Evolutionary conservation across 768 basidiomycete species (phyloP).

Genomic region (Phaffia tasmanica): DNA sequence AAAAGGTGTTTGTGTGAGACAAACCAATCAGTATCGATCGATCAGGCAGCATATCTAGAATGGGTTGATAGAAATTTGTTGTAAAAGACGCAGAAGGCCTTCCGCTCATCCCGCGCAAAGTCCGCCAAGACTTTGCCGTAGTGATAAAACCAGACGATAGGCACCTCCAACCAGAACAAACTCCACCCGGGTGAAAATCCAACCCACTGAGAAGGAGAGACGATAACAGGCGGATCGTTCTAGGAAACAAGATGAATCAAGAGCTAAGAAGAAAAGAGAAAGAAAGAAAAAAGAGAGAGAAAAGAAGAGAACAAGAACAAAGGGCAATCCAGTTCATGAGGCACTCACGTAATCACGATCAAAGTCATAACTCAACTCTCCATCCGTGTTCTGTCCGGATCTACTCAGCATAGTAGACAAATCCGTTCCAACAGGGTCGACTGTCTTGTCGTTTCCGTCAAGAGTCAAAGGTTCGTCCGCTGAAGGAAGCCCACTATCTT

Average conservation of each 20-base stretch:
- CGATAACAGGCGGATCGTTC: not conserved
- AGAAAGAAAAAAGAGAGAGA: not conserved
- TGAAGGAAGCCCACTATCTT: not conserved
- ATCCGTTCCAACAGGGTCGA: not conserved
- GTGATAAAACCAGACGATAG: no score
- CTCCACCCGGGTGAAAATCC: no score
- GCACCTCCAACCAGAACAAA: no score
- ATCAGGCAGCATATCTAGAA: not conserved
- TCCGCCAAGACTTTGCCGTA: no score
- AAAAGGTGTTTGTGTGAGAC: not conserved
- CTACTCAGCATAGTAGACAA: not conserved
- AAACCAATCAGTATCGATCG: not conserved
- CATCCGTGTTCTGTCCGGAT: not conserved
- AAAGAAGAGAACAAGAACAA: not conserved
- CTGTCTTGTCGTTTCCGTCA: constrained; percentile 1
- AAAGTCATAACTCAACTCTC: constrained; percentile 21
- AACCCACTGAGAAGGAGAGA: not conserved
- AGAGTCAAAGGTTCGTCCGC: not conserved
- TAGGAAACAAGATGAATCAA: not conserved
- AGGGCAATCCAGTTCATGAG: not conserved
- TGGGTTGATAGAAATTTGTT: not conserved
- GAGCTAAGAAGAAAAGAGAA: not conserved
- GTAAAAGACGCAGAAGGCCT: no score
- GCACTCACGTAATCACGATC: constrained; percentile 24
- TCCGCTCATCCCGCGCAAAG: no score